phyloP scores from a whole-genome alignment of 140 eudicot genomes.

The Ambrosia hybrid region DNA sequence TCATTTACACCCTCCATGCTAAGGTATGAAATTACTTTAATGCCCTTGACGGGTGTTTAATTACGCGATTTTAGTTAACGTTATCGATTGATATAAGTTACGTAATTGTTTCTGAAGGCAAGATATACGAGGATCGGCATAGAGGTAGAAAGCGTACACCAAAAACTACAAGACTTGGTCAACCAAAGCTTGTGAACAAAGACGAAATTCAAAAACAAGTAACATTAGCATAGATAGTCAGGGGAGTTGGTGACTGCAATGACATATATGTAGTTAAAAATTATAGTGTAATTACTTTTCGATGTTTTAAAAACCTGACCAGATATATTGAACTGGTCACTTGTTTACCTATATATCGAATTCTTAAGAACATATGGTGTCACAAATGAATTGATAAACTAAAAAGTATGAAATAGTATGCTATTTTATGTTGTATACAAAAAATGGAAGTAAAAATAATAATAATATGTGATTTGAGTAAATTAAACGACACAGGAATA shows the following conservation, averaged over 20 bases:
- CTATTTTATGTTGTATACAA: no score
- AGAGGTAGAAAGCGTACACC: conserved; percentile 12
- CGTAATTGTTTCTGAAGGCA: conserved; percentile 18
- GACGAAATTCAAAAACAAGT: background rate
- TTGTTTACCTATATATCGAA: no score
- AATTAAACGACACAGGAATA: no score
- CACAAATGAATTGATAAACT: no score
- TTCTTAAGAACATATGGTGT: no score
- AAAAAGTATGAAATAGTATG: no score
- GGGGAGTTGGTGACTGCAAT: background rate
- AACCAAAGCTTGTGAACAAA: background rate
- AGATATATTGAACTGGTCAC: no score
- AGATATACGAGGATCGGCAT: conserved; percentile 32
- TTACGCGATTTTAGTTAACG: background rate
- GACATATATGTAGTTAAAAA: background rate
- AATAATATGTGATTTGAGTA: no score
- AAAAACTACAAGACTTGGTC: conserved; percentile 26
- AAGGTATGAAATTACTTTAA: conserved; percentile 17
- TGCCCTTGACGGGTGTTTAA: background rate
- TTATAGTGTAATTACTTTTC: no score
- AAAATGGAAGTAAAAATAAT: no score
- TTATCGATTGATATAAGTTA: background rate
- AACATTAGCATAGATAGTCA: background rate
- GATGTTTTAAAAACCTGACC: no score
- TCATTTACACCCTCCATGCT: conserved; percentile 38